These are phyloP conservation scores for Coemansia sp. DNA, from an alignment of 192 early-diverging fungal genomes.

Conservation along the genomic window DNA sequence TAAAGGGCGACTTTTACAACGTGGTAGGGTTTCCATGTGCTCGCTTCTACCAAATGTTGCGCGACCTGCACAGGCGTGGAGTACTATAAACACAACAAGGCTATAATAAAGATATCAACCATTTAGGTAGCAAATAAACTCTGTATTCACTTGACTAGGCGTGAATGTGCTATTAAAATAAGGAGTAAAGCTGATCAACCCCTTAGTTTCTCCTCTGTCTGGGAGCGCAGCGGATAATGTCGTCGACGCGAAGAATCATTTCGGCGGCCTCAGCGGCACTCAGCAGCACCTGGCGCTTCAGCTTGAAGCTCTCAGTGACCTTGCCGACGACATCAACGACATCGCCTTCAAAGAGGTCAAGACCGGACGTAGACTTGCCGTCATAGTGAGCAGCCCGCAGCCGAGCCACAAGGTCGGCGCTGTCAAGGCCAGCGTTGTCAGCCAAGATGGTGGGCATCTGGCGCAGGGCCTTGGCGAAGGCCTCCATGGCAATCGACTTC, in stretches of 20 bases:
- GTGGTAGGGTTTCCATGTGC: constrained; percentile 62
- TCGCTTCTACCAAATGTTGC: constrained; percentile 54
- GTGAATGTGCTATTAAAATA: not conserved
- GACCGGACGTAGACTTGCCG: constrained; percentile 71
- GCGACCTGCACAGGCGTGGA: constrained; percentile 23
- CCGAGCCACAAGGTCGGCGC: constrained; percentile 88
- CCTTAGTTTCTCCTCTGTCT: constrained; percentile 54
- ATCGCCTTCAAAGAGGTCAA: constrained; percentile 86
- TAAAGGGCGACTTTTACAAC: constrained; percentile 86
- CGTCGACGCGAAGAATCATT: constrained; percentile 97
- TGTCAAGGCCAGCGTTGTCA: constrained; percentile 97
- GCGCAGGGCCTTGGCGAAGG: constrained; percentile 92
- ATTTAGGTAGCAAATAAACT: not conserved
- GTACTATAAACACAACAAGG: constrained; percentile 11
- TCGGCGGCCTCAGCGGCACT: constrained; percentile 95
- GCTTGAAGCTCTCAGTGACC: constrained; percentile 96
- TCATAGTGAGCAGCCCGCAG: constrained; percentile 94
- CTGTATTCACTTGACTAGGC: not conserved
- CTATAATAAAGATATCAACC: not conserved
- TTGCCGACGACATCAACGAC: constrained; percentile 80
- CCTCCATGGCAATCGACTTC: constrained; percentile 92
- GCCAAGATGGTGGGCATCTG: constrained; percentile 97
- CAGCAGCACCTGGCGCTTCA: constrained; percentile 92
- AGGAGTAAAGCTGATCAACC: not conserved
- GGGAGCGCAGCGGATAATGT: constrained; percentile 94